A percentile compares a stretch with the other conserved stretches of the same genome.
Conservation (phyloP, 2,329 filamentous ascomycete species). For the Aspergillus tanneri region DNA sequence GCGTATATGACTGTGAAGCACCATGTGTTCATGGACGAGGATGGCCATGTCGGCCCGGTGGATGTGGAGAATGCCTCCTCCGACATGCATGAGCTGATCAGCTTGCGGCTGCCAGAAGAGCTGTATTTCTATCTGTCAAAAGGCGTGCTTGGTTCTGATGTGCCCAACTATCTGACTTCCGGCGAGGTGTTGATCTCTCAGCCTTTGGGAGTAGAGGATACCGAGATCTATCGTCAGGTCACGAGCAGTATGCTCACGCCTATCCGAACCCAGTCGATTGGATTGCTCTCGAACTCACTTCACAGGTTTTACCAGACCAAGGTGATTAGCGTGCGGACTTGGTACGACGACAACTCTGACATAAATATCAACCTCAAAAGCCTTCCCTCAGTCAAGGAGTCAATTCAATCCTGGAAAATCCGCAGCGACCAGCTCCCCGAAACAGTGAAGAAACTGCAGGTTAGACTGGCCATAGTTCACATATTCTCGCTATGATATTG, state of each 20-base stretch:
- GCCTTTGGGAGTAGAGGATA: conserved; percentile 80
- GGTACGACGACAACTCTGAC: conserved; percentile 74
- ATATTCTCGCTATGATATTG: background rate
- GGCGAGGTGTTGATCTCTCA: conserved; percentile 74
- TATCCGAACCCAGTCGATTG: conserved; percentile 72
- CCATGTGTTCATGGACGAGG: conserved; percentile 74
- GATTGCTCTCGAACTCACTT: conserved; percentile 74
- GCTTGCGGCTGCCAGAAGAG: conserved; percentile 85
- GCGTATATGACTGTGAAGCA: conserved; percentile 83
- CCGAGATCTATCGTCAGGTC: conserved; percentile 76
- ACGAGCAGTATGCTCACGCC: conserved; percentile 72
- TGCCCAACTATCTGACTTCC: conserved; percentile 79
- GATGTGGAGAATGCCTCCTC: conserved; percentile 71
- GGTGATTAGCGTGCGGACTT: conserved; percentile 73
- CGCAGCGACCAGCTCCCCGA: conserved; percentile 55
- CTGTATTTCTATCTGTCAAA: conserved; percentile 85
- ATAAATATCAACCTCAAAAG: conserved; percentile 63
- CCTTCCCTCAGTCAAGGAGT: conserved; percentile 53
- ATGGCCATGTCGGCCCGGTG: conserved; percentile 74
- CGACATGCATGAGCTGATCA: conserved; percentile 86
- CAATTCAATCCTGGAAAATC: conserved; percentile 70
- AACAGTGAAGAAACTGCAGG: conserved; percentile 34
- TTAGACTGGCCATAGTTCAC: conserved; percentile 11
- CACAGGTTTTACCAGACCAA: conserved; percentile 82
- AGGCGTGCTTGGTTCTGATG: conserved; percentile 73